These are phyloP conservation scores for Oryza meridionalis DNA, from an alignment of 176 grass and related monocot species.

Conservation along the genomic window DNA sequence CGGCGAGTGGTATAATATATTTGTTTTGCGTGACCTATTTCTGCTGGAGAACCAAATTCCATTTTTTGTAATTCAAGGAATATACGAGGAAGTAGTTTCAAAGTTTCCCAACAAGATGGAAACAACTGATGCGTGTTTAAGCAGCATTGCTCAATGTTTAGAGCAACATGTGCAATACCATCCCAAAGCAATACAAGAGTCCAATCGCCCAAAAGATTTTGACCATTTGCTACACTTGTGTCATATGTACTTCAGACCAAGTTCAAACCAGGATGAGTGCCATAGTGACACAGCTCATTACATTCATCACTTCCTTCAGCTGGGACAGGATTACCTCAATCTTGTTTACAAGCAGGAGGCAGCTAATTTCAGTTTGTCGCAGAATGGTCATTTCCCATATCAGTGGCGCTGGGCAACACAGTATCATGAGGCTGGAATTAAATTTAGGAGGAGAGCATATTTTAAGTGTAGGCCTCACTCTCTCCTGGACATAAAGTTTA, in stretches of 20 bases:
- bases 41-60: not conserved
- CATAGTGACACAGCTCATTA: rapidly evolving
- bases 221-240: constrained; percentile 8
- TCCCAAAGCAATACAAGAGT: not conserved
- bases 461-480: not conserved
- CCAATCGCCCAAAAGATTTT: constrained; percentile 9
- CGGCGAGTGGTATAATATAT: not conserved
- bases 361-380: not conserved
- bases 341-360: not conserved
- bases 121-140: rapidly evolving
- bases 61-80: not conserved
- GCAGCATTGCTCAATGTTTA: not conserved
- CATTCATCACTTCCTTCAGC: not conserved
- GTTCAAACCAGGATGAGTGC: not conserved
- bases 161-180: rapidly evolving
- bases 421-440: constrained; percentile 34
- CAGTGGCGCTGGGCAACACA: constrained; percentile 31
- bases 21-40: not conserved
- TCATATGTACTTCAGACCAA: not conserved
- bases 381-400: not conserved
- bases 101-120: not conserved
- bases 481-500: constrained; percentile 17
- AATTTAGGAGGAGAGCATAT: not conserved
- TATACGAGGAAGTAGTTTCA: not conserved
- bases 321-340: not conserved